These are phyloP conservation scores for Gaultheria prostrata DNA, from an alignment of 148 eudicot species.

Conservation along the genomic window DNA sequence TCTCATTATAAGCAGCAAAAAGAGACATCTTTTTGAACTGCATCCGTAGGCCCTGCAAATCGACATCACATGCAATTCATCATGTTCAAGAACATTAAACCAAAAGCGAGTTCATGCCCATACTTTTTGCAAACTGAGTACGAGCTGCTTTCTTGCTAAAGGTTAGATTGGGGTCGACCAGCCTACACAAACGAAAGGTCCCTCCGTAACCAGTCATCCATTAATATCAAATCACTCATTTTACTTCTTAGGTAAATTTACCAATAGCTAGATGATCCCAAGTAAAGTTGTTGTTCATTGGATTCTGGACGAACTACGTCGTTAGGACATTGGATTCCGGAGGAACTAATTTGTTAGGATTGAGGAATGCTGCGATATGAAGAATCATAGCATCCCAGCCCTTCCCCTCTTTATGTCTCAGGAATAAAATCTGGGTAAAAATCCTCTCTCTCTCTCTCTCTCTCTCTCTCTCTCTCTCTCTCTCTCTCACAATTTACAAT, in stretches of 20 bases:
- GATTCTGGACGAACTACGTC: no score
- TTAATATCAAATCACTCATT: no score
- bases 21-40: slow-evolving; percentile 28
- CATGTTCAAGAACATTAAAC: slow-evolving; percentile 3
- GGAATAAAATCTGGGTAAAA: not conserved
- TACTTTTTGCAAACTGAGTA: not conserved
- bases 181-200: no score
- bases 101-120: not conserved
- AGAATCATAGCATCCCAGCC: not conserved
- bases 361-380: not conserved
- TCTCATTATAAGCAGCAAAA: slow-evolving; percentile 2
- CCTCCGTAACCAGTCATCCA: no score
- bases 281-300: no score
- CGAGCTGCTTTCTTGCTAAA: not conserved
- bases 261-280: no score
- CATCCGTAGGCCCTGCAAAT: not conserved
- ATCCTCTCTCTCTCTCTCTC: not conserved
- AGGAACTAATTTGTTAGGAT: no score
- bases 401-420: not conserved
- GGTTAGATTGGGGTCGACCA: no score
- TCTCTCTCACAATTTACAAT: no score
- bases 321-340: no score
- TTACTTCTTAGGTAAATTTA: no score
- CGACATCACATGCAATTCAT: not conserved
- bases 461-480: not conserved